Percentiles rank a stretch among this genome's conserved stretches.
Evolutionary conservation across 1,284 basidiomycete genomes (phyloP).

Genomic region (Cutaneotrichosporon daszewskae): DNA sequence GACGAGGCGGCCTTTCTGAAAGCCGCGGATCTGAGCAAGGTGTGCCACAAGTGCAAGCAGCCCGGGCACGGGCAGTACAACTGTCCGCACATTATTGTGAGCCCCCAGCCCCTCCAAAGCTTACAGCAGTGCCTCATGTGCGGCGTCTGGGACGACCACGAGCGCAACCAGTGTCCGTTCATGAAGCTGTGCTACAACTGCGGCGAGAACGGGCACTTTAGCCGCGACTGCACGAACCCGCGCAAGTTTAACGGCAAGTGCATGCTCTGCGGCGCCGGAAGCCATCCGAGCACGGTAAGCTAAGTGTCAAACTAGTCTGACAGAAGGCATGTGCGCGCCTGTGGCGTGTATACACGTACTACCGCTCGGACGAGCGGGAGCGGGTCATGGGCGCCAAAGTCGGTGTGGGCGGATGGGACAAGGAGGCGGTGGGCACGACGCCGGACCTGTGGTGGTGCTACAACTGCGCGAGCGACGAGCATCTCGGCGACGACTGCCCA

Average conservation of each 20-base stretch:
- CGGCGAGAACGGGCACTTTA: conserved; percentile 76
- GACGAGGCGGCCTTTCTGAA: conserved; percentile 38
- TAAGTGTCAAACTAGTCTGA: too few species aligned
- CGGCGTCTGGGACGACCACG: conserved; percentile 77
- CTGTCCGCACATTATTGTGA: conserved; percentile 38
- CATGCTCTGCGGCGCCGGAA: too few species aligned
- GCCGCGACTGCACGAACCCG: conserved; percentile 74
- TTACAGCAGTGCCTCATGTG: conserved; percentile 71
- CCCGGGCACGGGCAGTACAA: conserved; percentile 34
- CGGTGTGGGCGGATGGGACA: conserved; percentile 29
- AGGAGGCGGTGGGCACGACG: conserved; percentile 33
- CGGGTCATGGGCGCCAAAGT: conserved; percentile 48
- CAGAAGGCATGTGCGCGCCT: conserved; percentile 74
- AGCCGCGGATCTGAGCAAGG: conserved; percentile 33
- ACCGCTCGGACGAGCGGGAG: conserved; percentile 55
- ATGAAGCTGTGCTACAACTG: conserved; percentile 79
- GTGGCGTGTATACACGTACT: conserved; percentile 81
- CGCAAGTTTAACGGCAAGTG: too few species aligned
- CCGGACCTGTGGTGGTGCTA: conserved; percentile 59
- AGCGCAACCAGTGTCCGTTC: conserved; percentile 73
- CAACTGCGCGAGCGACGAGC: conserved; percentile 72
- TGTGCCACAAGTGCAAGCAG: conserved; percentile 40
- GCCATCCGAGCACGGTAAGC: too few species aligned
- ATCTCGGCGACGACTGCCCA: conserved; percentile 90
- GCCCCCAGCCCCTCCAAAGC: conserved; percentile 1